phyloP scores from a whole-genome alignment of 768 basidiomycete species.

The Tricholoma sp. region DNA sequence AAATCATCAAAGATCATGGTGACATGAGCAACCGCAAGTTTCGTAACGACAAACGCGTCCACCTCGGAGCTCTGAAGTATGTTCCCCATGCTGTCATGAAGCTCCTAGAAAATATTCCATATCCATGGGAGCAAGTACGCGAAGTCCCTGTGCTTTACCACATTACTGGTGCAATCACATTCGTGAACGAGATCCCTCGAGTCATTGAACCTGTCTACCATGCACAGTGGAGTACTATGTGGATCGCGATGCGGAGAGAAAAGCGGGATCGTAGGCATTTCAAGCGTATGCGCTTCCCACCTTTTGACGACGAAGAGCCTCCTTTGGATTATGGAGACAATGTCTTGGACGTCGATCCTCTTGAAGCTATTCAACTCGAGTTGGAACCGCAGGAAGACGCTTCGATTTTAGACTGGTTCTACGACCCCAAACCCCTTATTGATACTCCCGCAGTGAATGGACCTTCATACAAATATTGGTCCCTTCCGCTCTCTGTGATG shows the following conservation, averaged over 20 bases:
- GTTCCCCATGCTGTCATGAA: slow-evolving; percentile 99
- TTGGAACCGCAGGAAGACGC: slow-evolving; percentile 88
- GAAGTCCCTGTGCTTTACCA: slow-evolving; percentile 99
- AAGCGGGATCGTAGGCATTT: slow-evolving; percentile 98
- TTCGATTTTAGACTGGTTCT: slow-evolving; percentile 96
- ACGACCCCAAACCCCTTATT: slow-evolving; percentile 91
- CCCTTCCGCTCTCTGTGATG: slow-evolving; percentile 89
- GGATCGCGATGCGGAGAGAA: slow-evolving; percentile 98
- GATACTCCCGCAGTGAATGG: slow-evolving; percentile 93
- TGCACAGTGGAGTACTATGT: slow-evolving; percentile 99
- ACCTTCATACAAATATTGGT: slow-evolving; percentile 90
- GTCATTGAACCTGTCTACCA: slow-evolving; percentile 98
- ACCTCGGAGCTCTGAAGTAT: slow-evolving; percentile 96
- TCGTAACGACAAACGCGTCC: slow-evolving; percentile 98
- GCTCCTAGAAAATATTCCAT: slow-evolving; percentile 96
- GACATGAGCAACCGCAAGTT: slow-evolving; percentile 99
- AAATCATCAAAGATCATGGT: slow-evolving; percentile 99
- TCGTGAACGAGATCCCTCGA: slow-evolving; percentile 97
- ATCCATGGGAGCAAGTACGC: slow-evolving; percentile 98
- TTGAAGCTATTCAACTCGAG: slow-evolving; percentile 97
- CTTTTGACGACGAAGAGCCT: slow-evolving; percentile 98
- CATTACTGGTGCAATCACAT: slow-evolving; percentile 98
- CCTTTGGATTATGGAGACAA: slow-evolving; percentile 99
- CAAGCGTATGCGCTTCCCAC: slow-evolving; percentile 99
- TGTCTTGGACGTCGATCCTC: slow-evolving; percentile 93